Base-by-base conservation (phyloP, 2,329 filamentous ascomycete species). In the Mollisiaceae sp. region DNA sequence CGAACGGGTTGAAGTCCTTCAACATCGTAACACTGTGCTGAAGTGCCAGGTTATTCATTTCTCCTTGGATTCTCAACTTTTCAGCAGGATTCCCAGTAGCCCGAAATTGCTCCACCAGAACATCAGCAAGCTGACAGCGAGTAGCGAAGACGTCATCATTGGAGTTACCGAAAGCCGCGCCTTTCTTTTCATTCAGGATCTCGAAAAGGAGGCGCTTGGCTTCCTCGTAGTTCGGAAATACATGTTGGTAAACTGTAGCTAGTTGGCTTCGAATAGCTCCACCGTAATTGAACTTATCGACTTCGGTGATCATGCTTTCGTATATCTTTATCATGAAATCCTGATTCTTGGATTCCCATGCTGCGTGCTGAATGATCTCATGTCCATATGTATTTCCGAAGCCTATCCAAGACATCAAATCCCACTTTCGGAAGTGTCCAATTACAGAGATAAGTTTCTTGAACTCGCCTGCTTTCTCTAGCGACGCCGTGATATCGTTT, bases 61-160 rank as follows among this genome's bases (percentile, higher is more conserved):
- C 66, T 11, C 39, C 59, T 9, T 65, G 60, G 6, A 63, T 45
- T 11, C 20, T 38, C 38, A 35, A 35, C 43, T 67, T 67, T 20
- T 55, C 4, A 14, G 14, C 12, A 8, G 60, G 60, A n/a, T 65
- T 43, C 11, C 35, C 22, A 5, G 60, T 45, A 4, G 36, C 36
- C 4, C 60, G 57, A 47, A 63, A 63, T 47, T 67, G 55, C 24
- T 61, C 62, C 43, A 39, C 45, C 14, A 67, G 39, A 35, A 67
- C 43, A 36, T 67, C 62, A 24, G 62, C 35, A 22, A 64, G 47
- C 27, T 59, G 24, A 56, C 41, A 47, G 24, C 57, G 62, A n/a
- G 43, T 35, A 24, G 45, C 14, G 24, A 39, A 18, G n/a, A 52
- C 24, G 12, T 60, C 24, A 39, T 52, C 18, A 20, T n/a, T 12